These are phyloP conservation scores for Calonectria honghensis DNA, from an alignment of 2,329 filamentous ascomycete species.

Conservation along the genomic window DNA sequence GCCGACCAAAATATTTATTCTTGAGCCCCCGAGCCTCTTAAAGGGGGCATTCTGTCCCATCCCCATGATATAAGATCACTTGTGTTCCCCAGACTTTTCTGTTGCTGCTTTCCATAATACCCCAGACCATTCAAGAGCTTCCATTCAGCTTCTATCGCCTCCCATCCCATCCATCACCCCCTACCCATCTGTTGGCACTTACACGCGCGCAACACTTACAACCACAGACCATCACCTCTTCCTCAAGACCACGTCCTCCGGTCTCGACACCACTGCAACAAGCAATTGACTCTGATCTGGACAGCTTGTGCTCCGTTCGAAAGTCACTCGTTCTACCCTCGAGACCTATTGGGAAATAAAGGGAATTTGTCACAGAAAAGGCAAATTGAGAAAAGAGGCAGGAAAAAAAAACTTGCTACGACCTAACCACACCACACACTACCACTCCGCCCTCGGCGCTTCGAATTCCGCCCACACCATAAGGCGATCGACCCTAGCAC, in stretches of 20 bases:
- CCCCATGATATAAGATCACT: constrained; percentile 41
- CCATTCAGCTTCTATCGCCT: constrained; percentile 31
- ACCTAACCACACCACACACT: constrained; percentile 28
- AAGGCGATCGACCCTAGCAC: constrained; percentile 46
- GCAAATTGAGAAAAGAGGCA: constrained; percentile 13
- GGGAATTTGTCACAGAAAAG: constrained; percentile 11
- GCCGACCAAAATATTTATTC: constrained; percentile 53
- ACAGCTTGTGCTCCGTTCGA: constrained; percentile 21
- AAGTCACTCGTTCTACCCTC: constrained; percentile 37
- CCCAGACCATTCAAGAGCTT: constrained; percentile 32
- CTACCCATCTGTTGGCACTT: constrained; percentile 20
- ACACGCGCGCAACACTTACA: constrained; percentile 35
- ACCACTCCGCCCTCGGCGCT: constrained; percentile 37
- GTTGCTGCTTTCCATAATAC: constrained; percentile 31
- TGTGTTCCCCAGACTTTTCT: constrained; percentile 38
- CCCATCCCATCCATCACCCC: constrained; percentile 1
- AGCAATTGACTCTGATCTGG: constrained; percentile 28
- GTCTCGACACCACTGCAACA: constrained; percentile 20
- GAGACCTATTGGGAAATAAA: constrained; percentile 36
- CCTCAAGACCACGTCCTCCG: constrained; percentile 24
- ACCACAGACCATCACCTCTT: constrained; percentile 14
- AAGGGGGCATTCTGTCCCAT: constrained; percentile 45
- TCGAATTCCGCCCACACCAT: constrained; percentile 35
- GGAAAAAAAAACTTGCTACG: constrained; percentile 41
- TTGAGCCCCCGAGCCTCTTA: constrained; percentile 47